Evolutionary conservation across 768 basidiomycete genomes (phyloP), one percentile per base, ranked within the genome.

Genomic region (Coprinopsis marcescibilis): DNA sequence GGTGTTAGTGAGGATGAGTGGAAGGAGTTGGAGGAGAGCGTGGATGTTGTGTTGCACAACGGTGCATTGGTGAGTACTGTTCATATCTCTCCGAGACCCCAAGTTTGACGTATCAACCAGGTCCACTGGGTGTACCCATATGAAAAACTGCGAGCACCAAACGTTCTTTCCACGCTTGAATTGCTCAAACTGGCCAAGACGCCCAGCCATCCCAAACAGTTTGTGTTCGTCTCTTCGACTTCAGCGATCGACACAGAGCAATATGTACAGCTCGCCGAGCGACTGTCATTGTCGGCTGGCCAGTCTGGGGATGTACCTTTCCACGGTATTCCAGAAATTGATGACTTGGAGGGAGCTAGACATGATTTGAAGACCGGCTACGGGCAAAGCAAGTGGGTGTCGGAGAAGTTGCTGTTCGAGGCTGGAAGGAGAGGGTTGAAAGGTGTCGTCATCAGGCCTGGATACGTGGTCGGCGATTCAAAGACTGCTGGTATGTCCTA

Each of bases 81-180:
- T 20, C 26, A 23, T 14, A 4, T 13, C 3, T 21, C 11, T 49
- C n/a, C 30, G 30, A n/a, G 26, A 24, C 27, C 29, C 17, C 32
- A 27, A 15, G 41, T 27, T 0, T 7, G 1, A 24, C 19, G 15
- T 15, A 26, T 11, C 30, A 24, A 20, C 25, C 58, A 92, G 90
- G 91, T 98, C 12, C 96, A 99, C 60, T 99, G 96, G 96, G 90
- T 99, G 2, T 99, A 96, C 64, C 92, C 93, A 0, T 99, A 99
- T 66, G 85, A 94, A 61, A 91, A 83, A 61, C 75, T 99, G 10
- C 87, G 94, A 5, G 75, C 84, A 0, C 79, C 94, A 12, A 99
- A 99, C 63, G 96, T 98, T n/a, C 59, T 94, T 10, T 85, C 87
- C 0, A 99, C 96, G 4, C 60, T 99, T 47, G 85, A 87, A 2